Conservation (phyloP, 345 rosid genomes). For the Pistacia vera region DNA sequence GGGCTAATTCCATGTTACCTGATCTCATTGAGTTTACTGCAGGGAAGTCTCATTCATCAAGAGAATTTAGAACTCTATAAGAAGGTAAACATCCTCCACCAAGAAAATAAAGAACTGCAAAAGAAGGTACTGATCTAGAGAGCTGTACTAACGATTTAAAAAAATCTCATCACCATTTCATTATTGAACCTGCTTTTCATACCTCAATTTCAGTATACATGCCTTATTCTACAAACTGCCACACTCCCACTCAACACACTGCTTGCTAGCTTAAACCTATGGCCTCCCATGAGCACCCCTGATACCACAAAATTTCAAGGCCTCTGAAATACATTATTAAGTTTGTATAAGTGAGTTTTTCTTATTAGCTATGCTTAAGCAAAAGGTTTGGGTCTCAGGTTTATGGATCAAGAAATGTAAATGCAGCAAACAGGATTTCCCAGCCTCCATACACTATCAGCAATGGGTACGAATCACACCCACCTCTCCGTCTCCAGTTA, state of each 20-base stretch:
- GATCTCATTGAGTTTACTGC: slow-evolving; percentile 24
- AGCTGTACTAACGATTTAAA: background rate
- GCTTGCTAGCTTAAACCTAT: background rate
- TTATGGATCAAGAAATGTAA: slow-evolving; percentile 27
- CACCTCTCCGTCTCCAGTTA: slow-evolving; percentile 45
- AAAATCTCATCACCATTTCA: background rate
- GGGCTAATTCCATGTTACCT: background rate
- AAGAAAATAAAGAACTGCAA: slow-evolving; percentile 55
- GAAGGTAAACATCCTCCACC: slow-evolving; percentile 44
- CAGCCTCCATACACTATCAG: slow-evolving; percentile 24
- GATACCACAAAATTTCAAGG: background rate
- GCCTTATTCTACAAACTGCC: background rate
- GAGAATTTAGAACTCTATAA: slow-evolving; percentile 57
- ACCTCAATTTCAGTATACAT: background rate
- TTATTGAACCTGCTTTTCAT: background rate
- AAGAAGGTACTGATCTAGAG: slow-evolving; percentile 51
- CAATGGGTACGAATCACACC: slow-evolving; percentile 35
- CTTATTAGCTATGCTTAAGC: slow-evolving; percentile 5
- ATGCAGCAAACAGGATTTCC: slow-evolving; percentile 26
- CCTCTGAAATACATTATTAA: background rate
- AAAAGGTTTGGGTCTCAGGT: slow-evolving; percentile 27
- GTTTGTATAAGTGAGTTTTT: background rate
- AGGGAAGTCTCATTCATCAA: slow-evolving; percentile 60
- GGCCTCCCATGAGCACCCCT: background rate
- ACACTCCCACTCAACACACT: background rate